These are phyloP conservation scores for Chaetomium olivaceum DNA, from an alignment of 2,329 filamentous ascomycete species.

Conservation along the genomic window DNA sequence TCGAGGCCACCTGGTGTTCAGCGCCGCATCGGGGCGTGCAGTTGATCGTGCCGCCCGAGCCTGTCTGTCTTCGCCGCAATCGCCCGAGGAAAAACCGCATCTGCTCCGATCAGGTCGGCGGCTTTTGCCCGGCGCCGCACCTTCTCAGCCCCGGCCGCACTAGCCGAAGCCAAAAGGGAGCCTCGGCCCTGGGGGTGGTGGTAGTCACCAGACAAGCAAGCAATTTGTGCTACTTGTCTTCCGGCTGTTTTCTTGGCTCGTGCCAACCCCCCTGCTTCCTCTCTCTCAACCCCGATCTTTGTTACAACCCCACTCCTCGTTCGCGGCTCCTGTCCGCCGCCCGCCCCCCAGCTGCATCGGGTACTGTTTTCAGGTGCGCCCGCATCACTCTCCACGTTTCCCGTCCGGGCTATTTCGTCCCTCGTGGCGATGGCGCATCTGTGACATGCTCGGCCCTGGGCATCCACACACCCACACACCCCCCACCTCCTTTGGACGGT, in stretches of 20 bases:
- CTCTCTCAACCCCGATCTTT: slow-evolving; percentile 8
- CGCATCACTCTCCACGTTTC: slow-evolving; percentile 25
- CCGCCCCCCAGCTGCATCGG: slow-evolving; percentile 28
- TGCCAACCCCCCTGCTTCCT: slow-evolving; percentile 11
- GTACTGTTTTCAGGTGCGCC: slow-evolving; percentile 28
- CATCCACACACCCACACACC: slow-evolving; percentile 16
- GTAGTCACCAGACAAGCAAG: slow-evolving; percentile 20
- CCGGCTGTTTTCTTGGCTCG: slow-evolving; percentile 25
- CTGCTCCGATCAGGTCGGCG: slow-evolving; percentile 12
- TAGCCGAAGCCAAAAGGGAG: slow-evolving; percentile 5
- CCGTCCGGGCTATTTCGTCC: slow-evolving; percentile 19
- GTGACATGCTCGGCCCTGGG: slow-evolving; percentile 31
- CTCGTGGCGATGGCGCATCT: slow-evolving; percentile 31
- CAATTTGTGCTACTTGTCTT: slow-evolving; percentile 24
- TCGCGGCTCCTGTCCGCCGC: slow-evolving; percentile 17
- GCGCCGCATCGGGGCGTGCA: not conserved
- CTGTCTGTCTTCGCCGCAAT: not conserved
- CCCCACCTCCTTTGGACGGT: slow-evolving; percentile 19
- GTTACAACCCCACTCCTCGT: slow-evolving; percentile 21
- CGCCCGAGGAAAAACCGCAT: not conserved
- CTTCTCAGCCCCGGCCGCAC: slow-evolving; percentile 4
- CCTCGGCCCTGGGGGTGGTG: slow-evolving; percentile 23
- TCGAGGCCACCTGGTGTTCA: not conserved
- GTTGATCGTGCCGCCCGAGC: not conserved
- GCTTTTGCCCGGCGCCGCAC: slow-evolving; percentile 7